Evolutionary conservation across 345 rosid species (phyloP).

Genomic region (Acer negundo): DNA sequence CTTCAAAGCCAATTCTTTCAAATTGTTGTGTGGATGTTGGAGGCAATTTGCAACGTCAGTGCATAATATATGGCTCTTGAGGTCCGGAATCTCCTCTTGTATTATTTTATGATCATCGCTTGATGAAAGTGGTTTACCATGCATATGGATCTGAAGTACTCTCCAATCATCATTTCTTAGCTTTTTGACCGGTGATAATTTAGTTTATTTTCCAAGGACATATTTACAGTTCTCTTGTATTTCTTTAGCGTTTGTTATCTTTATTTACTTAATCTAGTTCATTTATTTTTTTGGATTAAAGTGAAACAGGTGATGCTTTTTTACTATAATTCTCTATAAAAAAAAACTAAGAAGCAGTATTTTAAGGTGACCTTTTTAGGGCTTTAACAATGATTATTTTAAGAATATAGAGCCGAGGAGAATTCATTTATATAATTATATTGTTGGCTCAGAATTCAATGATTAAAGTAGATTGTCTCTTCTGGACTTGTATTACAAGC

Average conservation of each 20-base stretch:
- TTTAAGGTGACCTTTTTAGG: neutral
- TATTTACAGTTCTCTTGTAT: neutral
- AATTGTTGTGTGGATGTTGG: neutral
- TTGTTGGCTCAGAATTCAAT: neutral
- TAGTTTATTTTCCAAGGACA: neutral
- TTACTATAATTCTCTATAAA: neutral
- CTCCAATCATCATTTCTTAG: neutral
- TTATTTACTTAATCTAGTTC: neutral
- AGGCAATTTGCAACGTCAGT: neutral
- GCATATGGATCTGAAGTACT: slow-evolving; percentile 2
- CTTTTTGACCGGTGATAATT: slow-evolving; percentile 6
- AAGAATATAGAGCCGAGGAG: neutral
- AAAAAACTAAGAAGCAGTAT: neutral
- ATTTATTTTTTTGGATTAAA: neutral
- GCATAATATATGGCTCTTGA: neutral
- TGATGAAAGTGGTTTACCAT: slow-evolving; percentile 1
- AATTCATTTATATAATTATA: neutral
- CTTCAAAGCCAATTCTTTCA: neutral
- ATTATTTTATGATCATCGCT: neutral
- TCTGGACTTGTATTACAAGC: neutral
- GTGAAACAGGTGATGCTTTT: neutral
- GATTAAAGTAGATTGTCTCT: neutral
- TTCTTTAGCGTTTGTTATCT: neutral
- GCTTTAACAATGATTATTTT: neutral
- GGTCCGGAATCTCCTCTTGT: neutral